Evolutionary conservation across 768 basidiomycete species (phyloP), one percentile per base, ranked within the genome.

Genomic region (Antrodiella citrinella): DNA sequence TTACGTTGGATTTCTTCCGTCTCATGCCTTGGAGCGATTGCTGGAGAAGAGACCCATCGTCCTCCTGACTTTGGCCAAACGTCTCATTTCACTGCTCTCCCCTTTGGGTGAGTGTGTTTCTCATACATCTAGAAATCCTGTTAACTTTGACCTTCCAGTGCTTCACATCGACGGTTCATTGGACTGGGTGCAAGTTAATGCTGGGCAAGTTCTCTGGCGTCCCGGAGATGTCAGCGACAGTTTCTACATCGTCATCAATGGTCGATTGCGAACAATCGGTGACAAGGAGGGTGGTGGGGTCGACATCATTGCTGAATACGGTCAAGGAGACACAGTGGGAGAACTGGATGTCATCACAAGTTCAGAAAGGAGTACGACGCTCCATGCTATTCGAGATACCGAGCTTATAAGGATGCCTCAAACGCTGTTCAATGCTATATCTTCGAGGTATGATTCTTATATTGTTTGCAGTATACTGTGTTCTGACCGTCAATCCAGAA

Each of bases 161-260:
- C 71, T 97, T 13, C 96, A 99, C 63, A 95, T 99, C 50, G 96
- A 99, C 65, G 86, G 91, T 1, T 91, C 93, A 0, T 72, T 99
- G 54, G 96, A 99, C 60, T 99, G 96, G 96, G 89, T 92, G 80
- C 96, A 98, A 67, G 91, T 94, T 4, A 84, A 85, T 55, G 92
- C 93, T 1, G 91, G 96, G 1, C 93, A 98, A 66, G 91, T 96
- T 40, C 72, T 95, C 23, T 98, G 94, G 85, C 78, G 94, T 25
- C 86, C 93, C 25, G 82, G 86, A 25, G 96, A 98, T 53, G 71
- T 70, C 44, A 92, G 94, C 55, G 91, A 97, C 61, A 94, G 92
- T 58, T 97, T 98, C 67, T 98, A 96, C 65, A 96, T 99, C 52
- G 96, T 95, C 54, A 90, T 95, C 63, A 95, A 98, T 62, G 96